These are phyloP conservation scores for Aspergillus carbonarius DNA, from an alignment of 2,329 filamentous ascomycete species.

Conservation along the genomic window DNA sequence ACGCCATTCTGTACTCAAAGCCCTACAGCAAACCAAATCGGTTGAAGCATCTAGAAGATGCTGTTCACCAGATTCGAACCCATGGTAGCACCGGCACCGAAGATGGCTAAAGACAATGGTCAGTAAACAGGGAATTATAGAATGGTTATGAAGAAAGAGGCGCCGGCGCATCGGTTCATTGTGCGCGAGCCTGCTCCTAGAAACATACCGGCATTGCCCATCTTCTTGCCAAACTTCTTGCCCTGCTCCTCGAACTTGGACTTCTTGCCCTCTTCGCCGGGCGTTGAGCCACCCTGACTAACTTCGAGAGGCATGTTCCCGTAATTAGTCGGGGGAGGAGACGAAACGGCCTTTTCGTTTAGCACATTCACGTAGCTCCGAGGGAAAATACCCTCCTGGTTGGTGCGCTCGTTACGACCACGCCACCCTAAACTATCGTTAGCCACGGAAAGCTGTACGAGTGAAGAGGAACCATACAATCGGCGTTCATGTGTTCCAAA, in stretches of 20 bases:
- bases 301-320: constrained; percentile 74
- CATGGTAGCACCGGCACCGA: constrained; percentile 88
- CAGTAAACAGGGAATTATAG: constrained; percentile 14
- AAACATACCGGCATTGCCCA: constrained; percentile 64
- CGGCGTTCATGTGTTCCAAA: constrained; percentile 89
- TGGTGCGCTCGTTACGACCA: constrained; percentile 79
- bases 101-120: constrained; percentile 63
- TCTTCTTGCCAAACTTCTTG: constrained; percentile 96
- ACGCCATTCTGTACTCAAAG: constrained; percentile 7
- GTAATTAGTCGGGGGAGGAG: constrained; percentile 43
- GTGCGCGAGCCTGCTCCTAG: neutral
- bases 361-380: constrained; percentile 76
- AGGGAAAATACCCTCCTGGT: constrained; percentile 91
- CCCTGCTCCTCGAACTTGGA: constrained; percentile 72
- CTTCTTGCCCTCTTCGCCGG: constrained; percentile 43
- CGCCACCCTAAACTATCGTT: constrained; percentile 60
- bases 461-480: constrained; percentile 57
- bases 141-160: neutral
- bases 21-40: neutral
- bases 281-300: constrained; percentile 54
- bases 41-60: constrained; percentile 65
- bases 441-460: constrained; percentile 2
- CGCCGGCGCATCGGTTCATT: neutral
- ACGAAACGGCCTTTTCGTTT: constrained; percentile 58
- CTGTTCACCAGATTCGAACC: constrained; percentile 87